These are phyloP conservation scores for Fraxinus sp. DNA, from an alignment of 305 asterid species.

Conservation along the genomic window DNA sequence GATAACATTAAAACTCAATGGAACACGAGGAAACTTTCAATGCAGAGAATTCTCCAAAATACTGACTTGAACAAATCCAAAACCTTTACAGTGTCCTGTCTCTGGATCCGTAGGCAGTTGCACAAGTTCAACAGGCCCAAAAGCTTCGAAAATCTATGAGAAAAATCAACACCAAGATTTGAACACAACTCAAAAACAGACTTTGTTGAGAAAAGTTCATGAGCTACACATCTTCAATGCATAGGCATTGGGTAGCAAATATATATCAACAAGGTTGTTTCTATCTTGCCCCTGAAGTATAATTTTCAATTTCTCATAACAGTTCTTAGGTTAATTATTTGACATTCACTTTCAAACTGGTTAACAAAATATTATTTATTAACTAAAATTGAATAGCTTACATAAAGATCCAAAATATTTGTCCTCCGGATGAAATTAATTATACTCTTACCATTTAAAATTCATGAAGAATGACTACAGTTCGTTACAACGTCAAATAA, in stretches of 20 bases:
- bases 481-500: neutral
- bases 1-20: neutral
- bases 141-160: conserved; percentile 86
- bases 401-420: neutral
- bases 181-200: neutral
- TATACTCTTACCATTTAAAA: neutral
- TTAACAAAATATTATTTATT: neutral
- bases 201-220: neutral
- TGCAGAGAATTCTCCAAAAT: conserved; percentile 24
- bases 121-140: conserved; percentile 96
- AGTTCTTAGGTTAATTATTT: neutral
- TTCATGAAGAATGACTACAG: neutral
- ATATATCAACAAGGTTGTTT: neutral
- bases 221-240: neutral
- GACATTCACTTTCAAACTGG: neutral
- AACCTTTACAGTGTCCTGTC: conserved; percentile 98
- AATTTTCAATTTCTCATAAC: neutral
- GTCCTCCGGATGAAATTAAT: neutral
- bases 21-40: conserved; percentile 1
- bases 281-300: neutral
- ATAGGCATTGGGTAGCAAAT: neutral
- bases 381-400: neutral
- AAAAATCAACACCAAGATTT: neutral
- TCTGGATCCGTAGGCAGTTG: conserved; percentile 97
- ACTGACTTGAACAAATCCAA: conserved; percentile 96